These are phyloP conservation scores for Leccinum variicolor DNA, from an alignment of 768 basidiomycete species.

Conservation along the genomic window DNA sequence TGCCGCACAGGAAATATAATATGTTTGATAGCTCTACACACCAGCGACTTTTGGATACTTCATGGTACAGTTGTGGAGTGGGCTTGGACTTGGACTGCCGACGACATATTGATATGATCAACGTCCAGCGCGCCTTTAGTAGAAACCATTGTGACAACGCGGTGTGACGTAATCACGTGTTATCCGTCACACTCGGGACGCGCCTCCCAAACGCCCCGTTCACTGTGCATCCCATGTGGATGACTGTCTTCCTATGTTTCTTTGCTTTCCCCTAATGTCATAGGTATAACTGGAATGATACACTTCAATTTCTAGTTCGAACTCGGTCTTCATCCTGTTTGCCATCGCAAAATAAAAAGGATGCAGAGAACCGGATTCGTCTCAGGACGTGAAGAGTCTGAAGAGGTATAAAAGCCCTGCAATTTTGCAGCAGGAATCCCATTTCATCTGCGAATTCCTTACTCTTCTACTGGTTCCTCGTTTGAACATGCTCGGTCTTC, in stretches of 20 bases:
- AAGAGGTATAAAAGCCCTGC: slow-evolving; percentile 19
- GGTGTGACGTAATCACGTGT: slow-evolving; percentile 23
- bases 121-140: not conserved
- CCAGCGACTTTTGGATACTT: slow-evolving; percentile 34
- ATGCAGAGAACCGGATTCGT: too few relatives aligned
- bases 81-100: not conserved
- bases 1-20: not conserved
- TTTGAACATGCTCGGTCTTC: slow-evolving; percentile 19
- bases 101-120: slow-evolving; percentile 9
- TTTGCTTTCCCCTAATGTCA: not conserved
- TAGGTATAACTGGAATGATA: not conserved
- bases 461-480: not conserved
- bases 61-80: slow-evolving; percentile 10
- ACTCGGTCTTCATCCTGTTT: not conserved
- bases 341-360: not conserved
- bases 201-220: not conserved
- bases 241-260: not conserved
- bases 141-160: slow-evolving; percentile 24
- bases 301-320: not conserved
- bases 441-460: not conserved
- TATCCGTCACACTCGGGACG: not conserved
- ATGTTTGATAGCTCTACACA: slow-evolving; percentile 2
- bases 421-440: not conserved
- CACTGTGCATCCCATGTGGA: not conserved
- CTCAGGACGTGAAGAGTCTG: too few relatives aligned